Conservation (phyloP, 768 basidiomycete species). For the Hericium rajendrae region DNA sequence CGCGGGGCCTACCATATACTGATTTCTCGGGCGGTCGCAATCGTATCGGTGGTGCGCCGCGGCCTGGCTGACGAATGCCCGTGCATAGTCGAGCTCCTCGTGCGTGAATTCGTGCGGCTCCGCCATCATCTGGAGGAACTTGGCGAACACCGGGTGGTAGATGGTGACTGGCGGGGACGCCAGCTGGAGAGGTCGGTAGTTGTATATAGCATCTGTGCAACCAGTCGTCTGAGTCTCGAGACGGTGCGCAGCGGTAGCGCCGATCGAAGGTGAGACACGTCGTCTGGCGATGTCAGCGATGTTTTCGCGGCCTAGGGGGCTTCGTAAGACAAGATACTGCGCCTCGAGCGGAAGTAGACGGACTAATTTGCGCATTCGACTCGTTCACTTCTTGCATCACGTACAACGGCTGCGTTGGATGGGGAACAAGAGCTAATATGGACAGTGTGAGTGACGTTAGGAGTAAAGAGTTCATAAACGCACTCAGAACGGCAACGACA, state of each 20-base stretch:
- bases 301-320: neutral
- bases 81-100: neutral
- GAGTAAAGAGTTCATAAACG: too few species aligned
- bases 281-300: neutral
- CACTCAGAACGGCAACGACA: too few species aligned
- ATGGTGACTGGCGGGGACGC: constrained; percentile 7
- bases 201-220: constrained; percentile 6
- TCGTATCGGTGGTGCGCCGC: neutral
- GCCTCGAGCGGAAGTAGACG: neutral
- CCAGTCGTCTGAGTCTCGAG: neutral
- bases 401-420: neutral
- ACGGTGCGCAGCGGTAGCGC: neutral
- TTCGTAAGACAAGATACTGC: neutral
- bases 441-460: too few species aligned
- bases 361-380: neutral
- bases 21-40: neutral
- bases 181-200: constrained; percentile 5
- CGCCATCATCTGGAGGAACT: constrained; percentile 1
- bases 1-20: neutral
- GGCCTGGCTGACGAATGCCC: neutral
- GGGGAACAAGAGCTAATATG: too few species aligned
- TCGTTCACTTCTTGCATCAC: neutral
- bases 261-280: neutral
- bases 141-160: constrained; percentile 9
- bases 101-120: neutral